Conservation (phyloP, 495 filamentous ascomycete species). For the Neurospora discreta region DNA sequence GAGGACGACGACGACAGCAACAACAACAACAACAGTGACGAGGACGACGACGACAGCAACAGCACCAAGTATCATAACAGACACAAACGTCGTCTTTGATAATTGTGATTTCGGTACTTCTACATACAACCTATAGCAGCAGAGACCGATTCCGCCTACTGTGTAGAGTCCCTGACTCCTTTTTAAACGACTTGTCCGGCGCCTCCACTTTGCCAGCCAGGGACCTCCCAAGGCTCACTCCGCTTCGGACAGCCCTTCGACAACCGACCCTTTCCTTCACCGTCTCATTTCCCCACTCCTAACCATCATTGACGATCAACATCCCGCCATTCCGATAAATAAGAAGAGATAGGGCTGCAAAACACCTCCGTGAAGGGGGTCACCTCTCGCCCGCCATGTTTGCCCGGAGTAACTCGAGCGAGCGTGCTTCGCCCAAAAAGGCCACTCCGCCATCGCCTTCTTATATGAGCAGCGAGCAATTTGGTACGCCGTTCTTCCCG, state of each 20-base stretch:
- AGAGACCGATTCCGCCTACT: neutral
- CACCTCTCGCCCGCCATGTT: constrained; percentile 16
- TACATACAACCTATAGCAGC: neutral
- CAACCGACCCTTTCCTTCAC: neutral
- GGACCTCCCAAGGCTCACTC: neutral
- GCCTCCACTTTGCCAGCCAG: neutral
- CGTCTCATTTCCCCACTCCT: neutral
- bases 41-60: neutral
- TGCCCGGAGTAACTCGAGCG: constrained; percentile 22
- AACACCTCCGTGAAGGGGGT: neutral
- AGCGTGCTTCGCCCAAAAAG: constrained; percentile 37
- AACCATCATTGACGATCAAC: neutral
- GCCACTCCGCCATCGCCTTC: constrained; percentile 60
- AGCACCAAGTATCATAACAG: neutral
- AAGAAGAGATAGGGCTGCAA: neutral
- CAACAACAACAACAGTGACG: neutral
- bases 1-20: neutral
- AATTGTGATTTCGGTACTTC: neutral
- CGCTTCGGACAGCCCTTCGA: neutral
- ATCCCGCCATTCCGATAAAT: neutral
- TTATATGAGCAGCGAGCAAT: constrained; percentile 81
- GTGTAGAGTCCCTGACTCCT: neutral
- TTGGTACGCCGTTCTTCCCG: constrained; percentile 47
- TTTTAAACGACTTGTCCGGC: neutral
- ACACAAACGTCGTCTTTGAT: neutral